Percentiles rank a stretch among this genome's conserved stretches.
Evolutionary conservation across 306 rosid genomes (phyloP).

Genomic region (Lagenaria siceraria): DNA sequence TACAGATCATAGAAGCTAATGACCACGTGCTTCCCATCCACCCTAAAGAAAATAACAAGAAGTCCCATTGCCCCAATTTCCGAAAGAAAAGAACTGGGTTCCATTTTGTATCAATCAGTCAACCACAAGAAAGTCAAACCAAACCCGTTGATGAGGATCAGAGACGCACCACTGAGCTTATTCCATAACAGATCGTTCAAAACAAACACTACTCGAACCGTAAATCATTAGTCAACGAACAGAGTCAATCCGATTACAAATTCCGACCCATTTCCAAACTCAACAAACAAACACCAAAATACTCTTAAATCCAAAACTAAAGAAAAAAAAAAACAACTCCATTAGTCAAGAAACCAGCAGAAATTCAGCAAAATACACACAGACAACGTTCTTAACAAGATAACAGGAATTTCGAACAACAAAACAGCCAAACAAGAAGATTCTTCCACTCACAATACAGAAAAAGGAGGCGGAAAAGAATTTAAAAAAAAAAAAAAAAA

Average conservation of each 20-base stretch:
- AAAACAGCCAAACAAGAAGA: neutral
- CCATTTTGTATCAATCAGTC: neutral
- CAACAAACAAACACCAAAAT: neutral
- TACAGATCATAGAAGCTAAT: neutral
- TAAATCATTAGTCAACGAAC: slow-evolving; percentile 6
- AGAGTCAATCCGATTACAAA: neutral
- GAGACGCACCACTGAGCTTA: neutral
- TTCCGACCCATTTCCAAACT: neutral
- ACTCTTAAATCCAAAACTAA: neutral
- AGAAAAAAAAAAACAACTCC: too few species aligned
- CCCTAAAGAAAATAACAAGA: neutral
- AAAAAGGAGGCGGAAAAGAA: neutral
- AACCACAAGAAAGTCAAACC: slow-evolving; percentile 8
- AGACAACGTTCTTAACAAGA: neutral
- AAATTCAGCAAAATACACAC: neutral
- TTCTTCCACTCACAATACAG: neutral
- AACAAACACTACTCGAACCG: neutral
- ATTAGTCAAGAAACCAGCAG: neutral
- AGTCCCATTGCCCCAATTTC: neutral
- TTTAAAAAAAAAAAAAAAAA: neutral
- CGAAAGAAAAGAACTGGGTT: neutral
- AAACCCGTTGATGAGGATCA: neutral
- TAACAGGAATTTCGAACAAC: neutral
- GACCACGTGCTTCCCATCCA: neutral
- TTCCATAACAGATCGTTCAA: neutral